A percentile compares a stretch with the other conserved stretches of the same genome.
These are phyloP conservation scores for Tuctoria greenei DNA, from an alignment of 176 grass and related monocot species.

Conservation along the genomic window DNA sequence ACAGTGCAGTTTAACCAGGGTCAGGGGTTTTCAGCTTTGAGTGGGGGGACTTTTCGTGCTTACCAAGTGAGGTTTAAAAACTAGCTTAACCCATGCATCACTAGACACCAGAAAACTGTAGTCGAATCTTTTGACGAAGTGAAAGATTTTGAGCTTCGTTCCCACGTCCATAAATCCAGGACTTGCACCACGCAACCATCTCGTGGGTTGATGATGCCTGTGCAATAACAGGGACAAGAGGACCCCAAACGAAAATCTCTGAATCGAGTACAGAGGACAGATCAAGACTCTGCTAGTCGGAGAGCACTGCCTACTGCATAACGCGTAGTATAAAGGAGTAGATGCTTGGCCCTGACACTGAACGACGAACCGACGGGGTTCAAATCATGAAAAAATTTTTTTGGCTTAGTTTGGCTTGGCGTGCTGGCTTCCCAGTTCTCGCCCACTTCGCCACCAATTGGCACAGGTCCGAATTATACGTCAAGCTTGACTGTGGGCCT, in stretches of 20 bases:
- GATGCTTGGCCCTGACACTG: background rate
- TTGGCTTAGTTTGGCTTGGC: background rate
- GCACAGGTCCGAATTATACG: background rate
- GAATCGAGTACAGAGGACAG: conserved; percentile 28
- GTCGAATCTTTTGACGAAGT: background rate
- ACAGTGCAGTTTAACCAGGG: conserved; percentile 17
- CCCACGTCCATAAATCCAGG: background rate
- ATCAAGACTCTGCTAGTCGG: conserved; percentile 29
- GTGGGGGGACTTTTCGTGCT: conserved; percentile 15
- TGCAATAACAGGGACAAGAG: conserved; percentile 24
- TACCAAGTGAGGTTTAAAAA: background rate
- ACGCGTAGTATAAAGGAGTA: background rate
- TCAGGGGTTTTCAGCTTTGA: background rate
- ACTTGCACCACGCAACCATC: background rate
- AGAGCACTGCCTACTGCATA: conserved; percentile 23
- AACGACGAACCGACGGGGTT: background rate
- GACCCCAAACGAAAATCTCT: conserved; percentile 31
- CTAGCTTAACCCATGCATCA: background rate
- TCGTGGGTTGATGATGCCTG: background rate
- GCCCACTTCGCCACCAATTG: background rate
- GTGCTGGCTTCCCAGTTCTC: background rate
- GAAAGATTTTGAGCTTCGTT: conserved; percentile 17
- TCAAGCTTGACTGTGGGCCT: conserved; percentile 23
- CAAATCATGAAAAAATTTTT: background rate
- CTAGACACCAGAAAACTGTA: conserved; percentile 1